Evolutionary conservation across 139 green algal genomes (phyloP).

Genomic region (Gonium pectorale): DNA sequence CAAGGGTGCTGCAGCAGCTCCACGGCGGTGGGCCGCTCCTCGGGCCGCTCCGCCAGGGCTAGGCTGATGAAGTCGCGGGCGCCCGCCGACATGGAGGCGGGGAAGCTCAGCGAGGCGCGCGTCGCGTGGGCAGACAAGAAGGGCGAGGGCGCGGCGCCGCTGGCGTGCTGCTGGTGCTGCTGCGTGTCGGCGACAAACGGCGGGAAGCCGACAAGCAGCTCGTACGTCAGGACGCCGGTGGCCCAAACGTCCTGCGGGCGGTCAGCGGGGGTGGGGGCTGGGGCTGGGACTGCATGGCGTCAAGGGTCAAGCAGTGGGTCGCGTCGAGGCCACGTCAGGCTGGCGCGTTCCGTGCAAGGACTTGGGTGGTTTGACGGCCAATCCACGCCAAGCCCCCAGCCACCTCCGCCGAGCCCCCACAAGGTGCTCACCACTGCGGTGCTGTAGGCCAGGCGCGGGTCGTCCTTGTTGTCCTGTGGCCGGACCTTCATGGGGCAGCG

Average conservation of each 20-base stretch:
- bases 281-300: not conserved
- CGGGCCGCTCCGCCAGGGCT: constrained; percentile 53
- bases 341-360: not conserved
- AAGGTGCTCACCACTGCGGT: constrained; percentile 44
- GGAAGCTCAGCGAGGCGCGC: constrained; percentile 35
- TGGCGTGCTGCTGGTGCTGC: not conserved
- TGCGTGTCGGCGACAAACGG: constrained; percentile 39
- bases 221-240: constrained; percentile 53
- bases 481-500: constrained; percentile 40
- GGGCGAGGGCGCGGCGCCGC: not conserved
- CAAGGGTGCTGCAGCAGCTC: constrained; percentile 65
- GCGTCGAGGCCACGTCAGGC: not conserved
- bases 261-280: not conserved
- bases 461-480: constrained; percentile 36
- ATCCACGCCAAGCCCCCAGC: not conserved
- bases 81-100: constrained; percentile 20
- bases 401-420: not conserved
- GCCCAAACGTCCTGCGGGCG: constrained; percentile 46
- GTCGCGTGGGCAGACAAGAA: not conserved
- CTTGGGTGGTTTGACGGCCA: not conserved
- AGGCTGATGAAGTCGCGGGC: constrained; percentile 58
- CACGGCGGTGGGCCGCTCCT: constrained; percentile 44
- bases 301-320: not conserved
- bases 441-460: not conserved
- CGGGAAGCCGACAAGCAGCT: constrained; percentile 51